Base-by-base conservation (phyloP, 495 filamentous ascomycete genomes). In the Acidomyces sp. region DNA sequence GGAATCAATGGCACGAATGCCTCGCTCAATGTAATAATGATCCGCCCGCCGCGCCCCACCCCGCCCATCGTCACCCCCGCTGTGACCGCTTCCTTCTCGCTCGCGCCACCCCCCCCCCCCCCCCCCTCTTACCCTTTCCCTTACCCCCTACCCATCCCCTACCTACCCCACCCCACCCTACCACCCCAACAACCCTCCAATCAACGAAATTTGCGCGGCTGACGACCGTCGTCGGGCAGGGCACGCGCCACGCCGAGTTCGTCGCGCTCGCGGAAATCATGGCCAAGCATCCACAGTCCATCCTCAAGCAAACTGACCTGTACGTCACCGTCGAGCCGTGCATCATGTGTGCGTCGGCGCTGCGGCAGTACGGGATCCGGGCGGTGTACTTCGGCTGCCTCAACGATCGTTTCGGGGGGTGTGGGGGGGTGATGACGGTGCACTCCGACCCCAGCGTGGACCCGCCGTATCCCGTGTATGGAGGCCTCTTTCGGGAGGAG, bases 291-390 rank as follows among this genome's bases (percentile, higher is more conserved):
- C 71, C 75, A 6, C 64, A 67, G 4, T 67, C 64, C 6, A 66
- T 83, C 38, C 66, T 96, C 48, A 54, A 60, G 19, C 70, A 81
- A 27, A 84, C 80, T 29, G 76, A 80, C 51, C 71, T 96, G 21
- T 97, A 97, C 57, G 90, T 97, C 23, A 96, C 90, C 0, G 87
- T 96, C 35, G 90, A 97, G 57, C 90, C 90, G 1, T 97, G 90
- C 57, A 77, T 97, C 53, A 97, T 97, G 90, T 97, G 90, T 55
- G 88, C 90, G 2, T 85, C 84, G n/a, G 71, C 86, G 20, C 69
- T 97, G 22, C 76, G 82, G 21, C 92, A 96, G 57, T 74, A 85
- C 37, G 67, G 71, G 4, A 79, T 97, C 54, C 69, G 78, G 39
- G 74, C 71, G 37, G 90, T 96, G 2, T 95, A 82, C 60, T 96